Percentiles rank a stretch among this genome's conserved stretches.
Evolutionary conservation across 441 rosid species (phyloP).

Genomic region (Euphorbia schlechtendalii): DNA sequence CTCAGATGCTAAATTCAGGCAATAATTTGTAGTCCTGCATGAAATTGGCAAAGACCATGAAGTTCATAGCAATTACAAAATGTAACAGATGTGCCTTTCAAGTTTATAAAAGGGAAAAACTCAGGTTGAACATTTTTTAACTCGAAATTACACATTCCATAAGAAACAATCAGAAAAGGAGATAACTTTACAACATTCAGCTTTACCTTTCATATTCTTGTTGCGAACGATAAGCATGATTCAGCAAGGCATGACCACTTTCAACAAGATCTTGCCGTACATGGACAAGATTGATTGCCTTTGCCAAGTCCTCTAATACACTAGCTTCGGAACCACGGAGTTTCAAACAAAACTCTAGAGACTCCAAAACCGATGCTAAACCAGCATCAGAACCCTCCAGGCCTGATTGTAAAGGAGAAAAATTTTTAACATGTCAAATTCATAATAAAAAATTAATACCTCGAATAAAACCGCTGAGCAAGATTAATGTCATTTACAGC

Average conservation of each 20-base stretch:
- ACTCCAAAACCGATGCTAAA: constrained; percentile 75
- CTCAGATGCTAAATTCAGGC: constrained; percentile 72
- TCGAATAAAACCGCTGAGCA: background rate
- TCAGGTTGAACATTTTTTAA: background rate
- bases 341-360: constrained; percentile 84
- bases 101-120: background rate
- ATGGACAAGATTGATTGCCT: constrained; percentile 83
- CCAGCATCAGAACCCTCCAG: constrained; percentile 90
- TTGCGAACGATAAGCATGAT: constrained; percentile 74
- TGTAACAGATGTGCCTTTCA: background rate
- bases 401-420: constrained; percentile 34
- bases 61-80: constrained; percentile 11
- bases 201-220: constrained; percentile 86
- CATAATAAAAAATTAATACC: background rate
- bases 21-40: constrained; percentile 73
- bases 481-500: constrained; percentile 1
- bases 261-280: constrained; percentile 74
- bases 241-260: constrained; percentile 70
- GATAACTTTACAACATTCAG: constrained; percentile 1
- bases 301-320: constrained; percentile 83
- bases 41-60: constrained; percentile 4
- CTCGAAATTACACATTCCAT: background rate
- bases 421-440: background rate
- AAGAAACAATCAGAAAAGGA: background rate
- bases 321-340: constrained; percentile 94